Conservation (phyloP, 805 yeast genomes). For the Candida gorgasii region DNA sequence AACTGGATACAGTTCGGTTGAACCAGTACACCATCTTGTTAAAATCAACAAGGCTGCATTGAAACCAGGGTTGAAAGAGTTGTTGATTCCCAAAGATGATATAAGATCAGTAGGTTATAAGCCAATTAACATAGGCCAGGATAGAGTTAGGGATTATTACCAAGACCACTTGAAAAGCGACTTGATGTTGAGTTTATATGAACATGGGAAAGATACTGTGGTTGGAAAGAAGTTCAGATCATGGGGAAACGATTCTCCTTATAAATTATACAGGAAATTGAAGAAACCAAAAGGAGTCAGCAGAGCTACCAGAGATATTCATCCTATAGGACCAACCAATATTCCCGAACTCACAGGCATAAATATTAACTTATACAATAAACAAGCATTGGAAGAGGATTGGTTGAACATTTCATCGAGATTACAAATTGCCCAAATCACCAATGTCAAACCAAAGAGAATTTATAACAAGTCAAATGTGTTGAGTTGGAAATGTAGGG, state of each 20-base stretch:
- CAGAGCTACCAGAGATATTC: constrained; percentile 72
- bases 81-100: constrained; percentile 68
- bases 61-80: constrained; percentile 71
- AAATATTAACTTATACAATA: constrained; percentile 73
- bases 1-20: constrained; percentile 62
- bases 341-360: constrained; percentile 73
- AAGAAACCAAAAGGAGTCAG: constrained; percentile 75
- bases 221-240: constrained; percentile 72
- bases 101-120: constrained; percentile 75
- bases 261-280: constrained; percentile 78
- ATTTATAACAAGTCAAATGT: constrained; percentile 77
- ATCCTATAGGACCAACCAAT: constrained; percentile 64
- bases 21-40: constrained; percentile 91
- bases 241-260: constrained; percentile 89
- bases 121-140: constrained; percentile 76
- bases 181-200: constrained; percentile 71
- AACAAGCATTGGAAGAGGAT: constrained; percentile 66
- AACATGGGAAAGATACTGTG: constrained; percentile 56
- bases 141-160: constrained; percentile 78
- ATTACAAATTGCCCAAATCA: constrained; percentile 85
- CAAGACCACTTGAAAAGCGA: constrained; percentile 73
- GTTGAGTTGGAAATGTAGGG: constrained; percentile 82
- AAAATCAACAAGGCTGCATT: constrained; percentile 71
- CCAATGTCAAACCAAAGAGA: constrained; percentile 81
- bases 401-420: constrained; percentile 75